Conservation (phyloP, 768 basidiomycete species). For the Leccinum broughii region DNA sequence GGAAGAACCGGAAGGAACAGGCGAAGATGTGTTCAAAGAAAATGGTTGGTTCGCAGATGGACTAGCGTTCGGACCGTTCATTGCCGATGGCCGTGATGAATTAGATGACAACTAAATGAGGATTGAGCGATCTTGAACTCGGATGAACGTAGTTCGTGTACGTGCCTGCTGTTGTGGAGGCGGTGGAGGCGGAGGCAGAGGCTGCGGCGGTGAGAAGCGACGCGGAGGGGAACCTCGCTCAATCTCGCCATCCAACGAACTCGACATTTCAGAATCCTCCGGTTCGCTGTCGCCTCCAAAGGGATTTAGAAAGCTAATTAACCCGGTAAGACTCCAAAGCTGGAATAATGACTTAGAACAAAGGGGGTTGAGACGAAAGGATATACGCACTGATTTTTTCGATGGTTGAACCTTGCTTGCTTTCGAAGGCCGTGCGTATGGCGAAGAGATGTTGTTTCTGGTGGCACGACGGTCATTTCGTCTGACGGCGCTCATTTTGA, state of each 20-base stretch:
- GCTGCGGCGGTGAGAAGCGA: conserved; percentile 26
- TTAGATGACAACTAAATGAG: conserved; percentile 25
- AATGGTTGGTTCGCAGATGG: conserved; percentile 20
- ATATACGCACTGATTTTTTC: conserved; percentile 50
- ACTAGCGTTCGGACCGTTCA: conserved; percentile 17
- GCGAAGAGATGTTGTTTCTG: conserved; percentile 45
- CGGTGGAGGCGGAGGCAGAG: conserved; percentile 20
- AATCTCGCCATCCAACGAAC: conserved; percentile 28
- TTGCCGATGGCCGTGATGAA: conserved; percentile 17
- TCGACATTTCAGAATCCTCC: conserved; percentile 23
- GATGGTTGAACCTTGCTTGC: conserved; percentile 25
- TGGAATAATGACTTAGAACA: conserved; percentile 22
- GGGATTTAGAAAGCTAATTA: conserved; percentile 56
- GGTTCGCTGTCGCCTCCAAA: conserved; percentile 28
- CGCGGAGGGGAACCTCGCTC: conserved; percentile 28
- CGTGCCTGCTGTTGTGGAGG: conserved; percentile 30
- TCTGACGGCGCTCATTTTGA: conserved; percentile 59
- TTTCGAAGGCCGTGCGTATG: conserved; percentile 50
- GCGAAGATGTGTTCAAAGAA: conserved; percentile 18
- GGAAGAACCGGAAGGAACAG: conserved; percentile 20
- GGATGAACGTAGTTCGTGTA: conserved; percentile 19
- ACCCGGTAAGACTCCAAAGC: conserved; percentile 53
- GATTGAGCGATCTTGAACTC: conserved; percentile 24
- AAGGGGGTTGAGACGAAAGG: neutral
- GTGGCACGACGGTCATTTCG: conserved; percentile 41